A percentile compares a stretch with the other conserved stretches of the same genome.
Conservation (phyloP, 176 grass and related monocot genomes). For the Tillandsia fasciculata region DNA sequence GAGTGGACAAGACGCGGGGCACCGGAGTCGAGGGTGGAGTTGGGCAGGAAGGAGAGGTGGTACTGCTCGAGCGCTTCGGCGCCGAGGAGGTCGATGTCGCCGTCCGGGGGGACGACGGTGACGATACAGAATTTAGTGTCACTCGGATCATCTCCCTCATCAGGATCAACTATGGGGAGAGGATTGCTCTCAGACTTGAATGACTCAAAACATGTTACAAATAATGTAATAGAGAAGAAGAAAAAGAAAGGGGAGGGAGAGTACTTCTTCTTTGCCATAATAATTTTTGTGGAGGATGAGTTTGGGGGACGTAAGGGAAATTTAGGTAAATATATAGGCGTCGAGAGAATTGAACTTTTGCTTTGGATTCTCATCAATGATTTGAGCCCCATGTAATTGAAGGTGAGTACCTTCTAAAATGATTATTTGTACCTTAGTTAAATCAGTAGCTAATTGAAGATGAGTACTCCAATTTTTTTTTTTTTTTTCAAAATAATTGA, state of each 20-base stretch:
- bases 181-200: neutral
- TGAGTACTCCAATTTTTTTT: too few species aligned
- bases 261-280: neutral
- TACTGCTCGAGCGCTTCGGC: slow-evolving; percentile 6
- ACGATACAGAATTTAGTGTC: neutral
- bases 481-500: too few species aligned
- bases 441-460: too few species aligned
- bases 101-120: neutral
- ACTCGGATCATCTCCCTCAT: neutral
- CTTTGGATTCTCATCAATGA: too few species aligned
- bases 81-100: slow-evolving; percentile 33
- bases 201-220: neutral
- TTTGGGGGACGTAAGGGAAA: too few species aligned
- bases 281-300: too few species aligned
- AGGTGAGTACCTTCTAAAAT: too few species aligned
- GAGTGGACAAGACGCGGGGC: slow-evolving; percentile 27
- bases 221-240: neutral
- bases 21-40: slow-evolving; percentile 33
- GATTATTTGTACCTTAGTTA: too few species aligned
- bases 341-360: too few species aligned
- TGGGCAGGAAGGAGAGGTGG: slow-evolving; percentile 6
- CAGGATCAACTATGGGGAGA: neutral
- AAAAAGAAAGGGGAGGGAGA: neutral
- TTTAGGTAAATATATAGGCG: too few species aligned
- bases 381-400: too few species aligned